These are phyloP conservation scores for Moesziomyces aphidis DNA, from an alignment of 1,284 basidiomycete genomes.

Conservation along the genomic window DNA sequence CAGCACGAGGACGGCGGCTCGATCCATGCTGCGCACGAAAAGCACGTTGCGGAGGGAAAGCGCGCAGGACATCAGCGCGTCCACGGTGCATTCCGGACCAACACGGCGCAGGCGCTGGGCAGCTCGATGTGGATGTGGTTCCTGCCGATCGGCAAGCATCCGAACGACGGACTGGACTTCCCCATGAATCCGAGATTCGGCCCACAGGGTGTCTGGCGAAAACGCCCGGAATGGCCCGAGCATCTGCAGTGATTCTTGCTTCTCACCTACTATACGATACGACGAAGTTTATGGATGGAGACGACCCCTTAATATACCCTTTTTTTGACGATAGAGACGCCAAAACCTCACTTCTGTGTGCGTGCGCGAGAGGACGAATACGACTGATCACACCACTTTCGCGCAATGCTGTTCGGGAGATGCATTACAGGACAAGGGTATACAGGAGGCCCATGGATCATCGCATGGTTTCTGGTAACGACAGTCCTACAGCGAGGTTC, in stretches of 20 bases:
- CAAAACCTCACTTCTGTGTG: background rate
- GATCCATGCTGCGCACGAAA: slow-evolving; percentile 9
- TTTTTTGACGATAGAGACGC: background rate
- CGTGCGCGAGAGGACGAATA: background rate
- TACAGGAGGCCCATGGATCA: background rate
- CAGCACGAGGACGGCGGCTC: background rate
- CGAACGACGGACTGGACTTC: slow-evolving; percentile 33
- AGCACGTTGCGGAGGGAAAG: background rate
- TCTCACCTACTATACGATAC: background rate
- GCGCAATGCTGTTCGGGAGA: background rate
- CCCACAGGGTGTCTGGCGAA: slow-evolving; percentile 19
- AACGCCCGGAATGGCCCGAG: slow-evolving; percentile 30
- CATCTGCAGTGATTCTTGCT: slow-evolving; percentile 12
- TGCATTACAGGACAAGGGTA: background rate
- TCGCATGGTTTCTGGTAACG: slow-evolving; percentile 45
- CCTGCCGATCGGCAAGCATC: slow-evolving; percentile 24
- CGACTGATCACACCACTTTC: too few relatives aligned
- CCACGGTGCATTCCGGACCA: slow-evolving; percentile 18
- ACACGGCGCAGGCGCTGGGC: slow-evolving; percentile 27
- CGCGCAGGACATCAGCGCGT: background rate
- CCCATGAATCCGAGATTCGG: slow-evolving; percentile 47
- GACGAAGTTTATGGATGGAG: background rate
- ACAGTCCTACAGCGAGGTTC: slow-evolving; percentile 42
- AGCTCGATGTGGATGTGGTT: slow-evolving; percentile 12
- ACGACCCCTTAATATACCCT: slow-evolving; percentile 15